Conservation (phyloP, 139 green algal genomes). For the Chlamydomonas asymmetrica region DNA sequence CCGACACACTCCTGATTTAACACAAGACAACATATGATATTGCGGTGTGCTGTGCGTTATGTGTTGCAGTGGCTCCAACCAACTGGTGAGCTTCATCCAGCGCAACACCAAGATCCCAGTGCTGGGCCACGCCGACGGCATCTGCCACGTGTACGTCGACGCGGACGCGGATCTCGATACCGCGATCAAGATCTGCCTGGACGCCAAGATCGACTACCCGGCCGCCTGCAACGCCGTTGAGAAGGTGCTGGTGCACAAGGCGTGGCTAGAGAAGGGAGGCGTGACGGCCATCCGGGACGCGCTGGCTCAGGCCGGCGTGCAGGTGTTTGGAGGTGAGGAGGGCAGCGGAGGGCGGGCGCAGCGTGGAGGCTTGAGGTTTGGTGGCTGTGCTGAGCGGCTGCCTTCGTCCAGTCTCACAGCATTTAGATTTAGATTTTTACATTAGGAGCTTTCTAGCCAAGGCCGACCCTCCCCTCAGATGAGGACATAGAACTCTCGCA, state of each 20-base stretch:
- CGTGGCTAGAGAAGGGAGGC: constrained; percentile 31
- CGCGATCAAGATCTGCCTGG: constrained; percentile 40
- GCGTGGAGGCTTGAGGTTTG: too few species aligned
- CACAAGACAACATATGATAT: too few species aligned
- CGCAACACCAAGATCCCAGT: constrained; percentile 96
- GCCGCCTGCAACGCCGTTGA: constrained; percentile 98
- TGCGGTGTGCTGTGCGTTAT: too few species aligned
- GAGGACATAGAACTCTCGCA: too few species aligned
- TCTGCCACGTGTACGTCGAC: constrained; percentile 98
- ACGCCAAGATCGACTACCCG: constrained; percentile 86
- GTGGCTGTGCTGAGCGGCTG: too few species aligned
- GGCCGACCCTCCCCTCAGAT: too few species aligned
- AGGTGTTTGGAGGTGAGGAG: constrained; percentile 26
- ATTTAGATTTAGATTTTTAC: too few species aligned
- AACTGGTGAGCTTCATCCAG: constrained; percentile 61
- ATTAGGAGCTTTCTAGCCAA: too few species aligned
- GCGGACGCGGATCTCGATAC: constrained; percentile 60
- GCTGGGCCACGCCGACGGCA: constrained; percentile 96
- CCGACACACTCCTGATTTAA: too few species aligned
- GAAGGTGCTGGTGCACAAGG: constrained; percentile 60
- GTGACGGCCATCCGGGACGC: constrained; percentile 18
- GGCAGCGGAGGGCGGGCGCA: too few species aligned
- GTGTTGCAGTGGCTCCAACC: constrained; percentile 85
- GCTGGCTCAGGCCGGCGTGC: constrained; percentile 15
- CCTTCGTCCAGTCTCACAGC: too few species aligned